Evolutionary conservation across 1,284 basidiomycete genomes (phyloP).

Genomic region (Bjerkandera adusta): DNA sequence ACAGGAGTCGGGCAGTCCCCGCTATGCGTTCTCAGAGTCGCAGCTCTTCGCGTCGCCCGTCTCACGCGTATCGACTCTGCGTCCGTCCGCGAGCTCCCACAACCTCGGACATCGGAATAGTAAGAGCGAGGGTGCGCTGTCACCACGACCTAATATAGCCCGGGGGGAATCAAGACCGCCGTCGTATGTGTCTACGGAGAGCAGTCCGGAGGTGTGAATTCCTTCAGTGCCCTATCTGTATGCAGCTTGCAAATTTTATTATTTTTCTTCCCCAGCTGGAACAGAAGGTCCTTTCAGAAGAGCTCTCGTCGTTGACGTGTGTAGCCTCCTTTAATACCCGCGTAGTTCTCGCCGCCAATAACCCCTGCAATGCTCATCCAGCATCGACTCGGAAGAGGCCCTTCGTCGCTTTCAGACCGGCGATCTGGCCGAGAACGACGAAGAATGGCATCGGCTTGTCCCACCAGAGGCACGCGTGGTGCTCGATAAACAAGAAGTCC

Average conservation of each 20-base stretch:
- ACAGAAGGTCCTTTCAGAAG: slow-evolving; percentile 37
- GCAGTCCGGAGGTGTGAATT: slow-evolving; percentile 29
- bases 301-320: slow-evolving; percentile 55
- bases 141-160: slow-evolving; percentile 13
- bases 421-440: slow-evolving; percentile 55
- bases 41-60: slow-evolving; percentile 44
- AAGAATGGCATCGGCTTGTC: slow-evolving; percentile 78
- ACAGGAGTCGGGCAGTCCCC: slow-evolving; percentile 29
- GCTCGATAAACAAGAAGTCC: slow-evolving; percentile 68
- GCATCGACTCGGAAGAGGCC: slow-evolving; percentile 62
- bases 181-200: slow-evolving; percentile 25
- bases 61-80: slow-evolving; percentile 38
- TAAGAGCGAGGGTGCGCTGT: slow-evolving; percentile 36
- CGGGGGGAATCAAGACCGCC: slow-evolving; percentile 28
- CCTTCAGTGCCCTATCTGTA: not conserved
- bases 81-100: slow-evolving; percentile 23
- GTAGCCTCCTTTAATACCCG: slow-evolving; percentile 26
- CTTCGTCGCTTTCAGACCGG: slow-evolving; percentile 63
- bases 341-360: slow-evolving; percentile 16
- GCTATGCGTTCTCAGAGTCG: slow-evolving; percentile 48
- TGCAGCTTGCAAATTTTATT: slow-evolving; percentile 7
- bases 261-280: slow-evolving; percentile 22
- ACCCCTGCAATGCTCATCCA: slow-evolving; percentile 22
- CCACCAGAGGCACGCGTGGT: slow-evolving; percentile 64
- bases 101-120: slow-evolving; percentile 36